Evolutionary conservation across 495 filamentous ascomycete genomes (phyloP), one percentile per base, ranked within the genome.

Genomic region (Podospora comata): DNA sequence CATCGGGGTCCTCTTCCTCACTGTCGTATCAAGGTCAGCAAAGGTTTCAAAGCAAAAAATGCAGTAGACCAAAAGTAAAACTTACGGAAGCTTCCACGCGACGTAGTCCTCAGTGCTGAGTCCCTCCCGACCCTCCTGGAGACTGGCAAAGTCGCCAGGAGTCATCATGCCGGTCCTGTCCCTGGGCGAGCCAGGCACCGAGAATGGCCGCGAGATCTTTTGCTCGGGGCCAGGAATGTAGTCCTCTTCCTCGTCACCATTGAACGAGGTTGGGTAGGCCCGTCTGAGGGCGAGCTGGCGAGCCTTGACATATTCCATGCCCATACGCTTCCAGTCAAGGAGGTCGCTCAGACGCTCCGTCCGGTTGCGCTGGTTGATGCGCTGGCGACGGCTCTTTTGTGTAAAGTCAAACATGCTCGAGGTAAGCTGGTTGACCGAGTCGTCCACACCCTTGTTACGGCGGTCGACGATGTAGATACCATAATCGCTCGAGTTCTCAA

Each of bases 391-490:
- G 78, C 92, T 96, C 86, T 98, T 99, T 69, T 84, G 81, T n/a
- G 92, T 88, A 78, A 98, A 99, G 32, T 98, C 92, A 75, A 89
- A 95, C 95, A 99, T 97, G 83, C 89, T 92, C 11, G 91, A 87
- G 23, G 91, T 86, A 55, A 99, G 89, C 77, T 98, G 93, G 79
- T 97, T 97, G 77, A 98, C 94, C 26, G 91, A 95, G 75, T 99
- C 95, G 73, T 99, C 96, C 2, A 99, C 90, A 53, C 96, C 96
- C 85, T 99, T 99, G 80, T 86, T 88, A 7, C 95, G 90, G 28
- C 95, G 92, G 75, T 99, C 95, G 60, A 99, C 94, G 75, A 99
- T 98, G 81, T 97, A 97, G 79, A 99, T 99, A 62, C 95, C 95
- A 73, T 99, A 99, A 78, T 99, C 95, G 53, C 88, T 89, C 48